A percentile compares a stretch with the other conserved stretches of the same genome.
Conservation (phyloP, 257 asterid species). For the Rehmannia glutinosa region DNA sequence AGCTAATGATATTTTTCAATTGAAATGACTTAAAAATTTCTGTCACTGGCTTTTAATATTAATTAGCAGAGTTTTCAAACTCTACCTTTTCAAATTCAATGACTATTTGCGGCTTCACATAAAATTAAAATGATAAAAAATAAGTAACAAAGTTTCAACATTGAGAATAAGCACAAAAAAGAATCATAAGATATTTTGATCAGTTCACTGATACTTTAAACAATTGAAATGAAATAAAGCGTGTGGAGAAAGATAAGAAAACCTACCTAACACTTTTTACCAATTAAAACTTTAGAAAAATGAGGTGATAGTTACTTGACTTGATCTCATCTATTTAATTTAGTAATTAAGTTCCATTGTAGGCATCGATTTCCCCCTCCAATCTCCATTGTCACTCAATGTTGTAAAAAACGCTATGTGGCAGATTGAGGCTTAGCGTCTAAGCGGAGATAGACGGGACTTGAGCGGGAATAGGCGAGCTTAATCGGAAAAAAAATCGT, state of each 20-base stretch:
- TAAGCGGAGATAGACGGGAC: no score
- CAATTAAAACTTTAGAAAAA: background rate
- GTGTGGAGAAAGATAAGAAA: background rate
- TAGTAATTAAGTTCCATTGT: background rate
- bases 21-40: background rate
- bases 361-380: background rate
- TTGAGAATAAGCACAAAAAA: background rate
- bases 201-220: no score
- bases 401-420: no score
- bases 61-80: slow-evolving; percentile 9
- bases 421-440: no score
- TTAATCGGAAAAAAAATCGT: no score
- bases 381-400: no score
- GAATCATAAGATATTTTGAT: slow-evolving; percentile 8
- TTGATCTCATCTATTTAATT: background rate
- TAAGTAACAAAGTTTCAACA: slow-evolving; percentile 11
- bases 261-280: slow-evolving; percentile 9
- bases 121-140: background rate
- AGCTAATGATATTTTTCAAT: no score
- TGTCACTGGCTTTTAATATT: slow-evolving; percentile 5
- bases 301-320: slow-evolving; percentile 24
- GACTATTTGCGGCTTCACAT: slow-evolving; percentile 33
- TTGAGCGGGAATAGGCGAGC: no score
- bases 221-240: slow-evolving; percentile 8
- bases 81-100: slow-evolving; percentile 20